These are phyloP conservation scores for Luzula sylvatica DNA, from an alignment of 176 grass and related monocot species.

Conservation along the genomic window DNA sequence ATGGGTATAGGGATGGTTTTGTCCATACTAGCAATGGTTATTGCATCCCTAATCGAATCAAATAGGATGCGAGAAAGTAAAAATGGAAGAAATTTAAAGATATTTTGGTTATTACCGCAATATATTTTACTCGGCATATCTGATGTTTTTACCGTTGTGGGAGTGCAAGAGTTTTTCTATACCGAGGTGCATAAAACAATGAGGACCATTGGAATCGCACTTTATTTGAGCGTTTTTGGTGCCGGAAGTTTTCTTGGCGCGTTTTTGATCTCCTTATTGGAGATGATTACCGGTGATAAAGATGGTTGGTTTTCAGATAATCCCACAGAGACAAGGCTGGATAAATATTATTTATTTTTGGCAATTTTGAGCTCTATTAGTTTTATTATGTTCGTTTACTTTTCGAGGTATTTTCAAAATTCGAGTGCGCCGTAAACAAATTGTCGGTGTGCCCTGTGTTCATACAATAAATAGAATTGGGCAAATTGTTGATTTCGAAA, in stretches of 20 bases:
- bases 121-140: conserved; percentile 64
- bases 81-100: conserved; percentile 20
- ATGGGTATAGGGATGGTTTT: conserved; percentile 79
- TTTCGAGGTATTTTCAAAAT: conserved; percentile 37
- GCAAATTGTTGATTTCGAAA: not conserved
- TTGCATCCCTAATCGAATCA: conserved; percentile 50
- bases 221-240: conserved; percentile 83
- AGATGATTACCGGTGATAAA: conserved; percentile 23
- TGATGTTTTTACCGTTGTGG: conserved; percentile 67
- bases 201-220: conserved; percentile 68
- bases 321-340: conserved; percentile 34
- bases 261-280: conserved; percentile 43
- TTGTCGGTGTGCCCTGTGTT: not conserved
- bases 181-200: conserved; percentile 54
- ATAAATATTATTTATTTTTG: conserved; percentile 74
- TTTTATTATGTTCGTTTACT: conserved; percentile 40
- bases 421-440: not conserved
- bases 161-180: conserved; percentile 98
- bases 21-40: conserved; percentile 49
- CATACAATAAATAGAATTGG: no score
- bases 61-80: conserved; percentile 20
- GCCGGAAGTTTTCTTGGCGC: conserved; percentile 68
- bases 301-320: conserved; percentile 75
- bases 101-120: conserved; percentile 77
- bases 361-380: conserved; percentile 46